phyloP scores from a whole-genome alignment of 192 early-diverging fungal genomes.

The Coemansia sp. region DNA sequence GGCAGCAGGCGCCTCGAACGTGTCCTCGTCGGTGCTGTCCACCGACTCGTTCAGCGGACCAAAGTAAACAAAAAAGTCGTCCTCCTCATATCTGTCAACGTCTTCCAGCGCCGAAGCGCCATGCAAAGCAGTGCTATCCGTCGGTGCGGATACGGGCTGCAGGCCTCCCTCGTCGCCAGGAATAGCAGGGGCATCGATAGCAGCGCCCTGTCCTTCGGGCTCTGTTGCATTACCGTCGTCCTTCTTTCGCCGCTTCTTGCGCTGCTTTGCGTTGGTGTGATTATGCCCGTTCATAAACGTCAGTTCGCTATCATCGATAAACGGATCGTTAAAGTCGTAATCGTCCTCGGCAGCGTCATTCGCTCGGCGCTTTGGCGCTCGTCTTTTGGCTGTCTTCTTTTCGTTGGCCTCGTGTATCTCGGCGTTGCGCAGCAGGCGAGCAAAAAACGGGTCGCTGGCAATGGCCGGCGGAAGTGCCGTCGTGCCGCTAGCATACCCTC shows the following conservation, averaged over 20 bases:
- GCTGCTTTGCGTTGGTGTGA: constrained; percentile 31
- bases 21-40: constrained; percentile 15
- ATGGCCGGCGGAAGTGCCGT: constrained; percentile 52
- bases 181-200: not conserved
- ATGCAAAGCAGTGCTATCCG: not conserved
- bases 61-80: constrained; percentile 57
- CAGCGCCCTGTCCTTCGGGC: constrained; percentile 20
- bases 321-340: constrained; percentile 57
- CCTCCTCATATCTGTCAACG: constrained; percentile 42
- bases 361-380: constrained; percentile 21
- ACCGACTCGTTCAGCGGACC: constrained; percentile 52
- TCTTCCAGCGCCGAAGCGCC: constrained; percentile 22
- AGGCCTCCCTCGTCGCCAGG: not conserved
- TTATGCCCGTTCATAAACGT: constrained; percentile 53
- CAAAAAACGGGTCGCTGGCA: constrained; percentile 57
- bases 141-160: not conserved
- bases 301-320: constrained; percentile 58
- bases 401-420: constrained; percentile 41
- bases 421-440: constrained; percentile 44
- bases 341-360: constrained; percentile 44
- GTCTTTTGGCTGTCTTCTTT: constrained; percentile 17
- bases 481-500: constrained; percentile 43
- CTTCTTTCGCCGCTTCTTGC: constrained; percentile 51
- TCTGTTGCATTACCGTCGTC: constrained; percentile 47
- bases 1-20: constrained; percentile 21